A percentile compares a stretch with the other conserved stretches of the same genome.
Evolutionary conservation across 257 asterid species (phyloP).

Genomic region (Jaltomata sinuosa): DNA sequence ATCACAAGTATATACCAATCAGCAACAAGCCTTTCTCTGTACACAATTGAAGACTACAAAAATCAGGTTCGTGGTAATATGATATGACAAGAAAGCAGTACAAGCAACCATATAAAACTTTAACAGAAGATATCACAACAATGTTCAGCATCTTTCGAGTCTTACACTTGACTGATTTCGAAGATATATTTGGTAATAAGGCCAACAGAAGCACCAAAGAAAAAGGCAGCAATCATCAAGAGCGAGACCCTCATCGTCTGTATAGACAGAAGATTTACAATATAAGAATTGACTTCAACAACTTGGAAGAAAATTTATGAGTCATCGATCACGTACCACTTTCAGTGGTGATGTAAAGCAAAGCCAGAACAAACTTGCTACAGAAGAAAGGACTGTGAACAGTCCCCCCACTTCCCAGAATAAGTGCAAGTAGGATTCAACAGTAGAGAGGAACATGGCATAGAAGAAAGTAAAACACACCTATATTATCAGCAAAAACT

Average conservation of each 20-base stretch:
- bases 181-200: background rate
- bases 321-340: background rate
- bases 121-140: background rate
- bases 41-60: background rate
- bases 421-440: background rate
- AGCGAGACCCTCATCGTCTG: background rate
- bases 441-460: background rate
- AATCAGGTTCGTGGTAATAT: background rate
- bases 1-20: background rate
- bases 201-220: background rate
- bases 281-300: background rate
- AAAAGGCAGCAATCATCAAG: background rate
- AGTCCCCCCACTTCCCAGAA: background rate
- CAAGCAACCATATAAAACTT: background rate
- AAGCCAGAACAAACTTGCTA: background rate
- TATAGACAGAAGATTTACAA: background rate
- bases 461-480: background rate
- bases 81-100: background rate
- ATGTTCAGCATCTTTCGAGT: background rate
- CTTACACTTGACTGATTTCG: background rate
- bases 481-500: background rate
- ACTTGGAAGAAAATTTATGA: background rate
- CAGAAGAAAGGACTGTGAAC: background rate
- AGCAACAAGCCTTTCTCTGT: background rate
- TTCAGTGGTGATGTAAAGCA: background rate